A percentile compares a stretch with the other conserved stretches of the same genome.
Evolutionary conservation across 2,329 filamentous ascomycete species (phyloP).

Genomic region (Aureobasidium sp.): DNA sequence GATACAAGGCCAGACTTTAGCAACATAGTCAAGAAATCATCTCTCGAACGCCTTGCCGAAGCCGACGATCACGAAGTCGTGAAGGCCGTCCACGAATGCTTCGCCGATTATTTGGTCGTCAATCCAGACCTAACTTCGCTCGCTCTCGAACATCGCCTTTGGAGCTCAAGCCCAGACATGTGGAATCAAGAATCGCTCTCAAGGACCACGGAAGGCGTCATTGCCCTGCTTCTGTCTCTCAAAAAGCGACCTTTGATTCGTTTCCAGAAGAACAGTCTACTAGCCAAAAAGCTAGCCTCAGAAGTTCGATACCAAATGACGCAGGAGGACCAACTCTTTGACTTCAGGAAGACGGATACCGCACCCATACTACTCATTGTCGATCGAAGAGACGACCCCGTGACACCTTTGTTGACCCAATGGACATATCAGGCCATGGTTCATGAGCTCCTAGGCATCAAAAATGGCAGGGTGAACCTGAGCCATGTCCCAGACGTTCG

Average conservation of each 20-base stretch:
- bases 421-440: conserved; percentile 99
- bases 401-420: conserved; percentile 88
- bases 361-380: conserved; percentile 85
- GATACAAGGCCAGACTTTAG: conserved; percentile 62
- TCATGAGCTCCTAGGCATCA: conserved; percentile 87
- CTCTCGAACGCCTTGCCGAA: conserved; percentile 86
- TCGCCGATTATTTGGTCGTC: conserved; percentile 90
- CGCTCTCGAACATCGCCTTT: conserved; percentile 67
- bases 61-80: conserved; percentile 97
- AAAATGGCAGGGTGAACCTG: conserved; percentile 89
- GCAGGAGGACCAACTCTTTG: conserved; percentile 93
- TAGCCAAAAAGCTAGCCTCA: conserved; percentile 87
- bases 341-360: conserved; percentile 91
- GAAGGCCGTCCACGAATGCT: conserved; percentile 87
- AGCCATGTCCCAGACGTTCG: conserved; percentile 75
- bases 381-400: conserved; percentile 87
- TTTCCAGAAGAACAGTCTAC: conserved; percentile 81
- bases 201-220: conserved; percentile 75
- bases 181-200: conserved; percentile 90
- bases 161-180: conserved; percentile 71
- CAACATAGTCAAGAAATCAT: conserved; percentile 95
- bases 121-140: conserved; percentile 90
- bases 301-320: conserved; percentile 90
- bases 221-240: conserved; percentile 75
- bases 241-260: conserved; percentile 96